Conservation (phyloP, 1,139 yeast genomes). For the Taphrina confusa region DNA sequence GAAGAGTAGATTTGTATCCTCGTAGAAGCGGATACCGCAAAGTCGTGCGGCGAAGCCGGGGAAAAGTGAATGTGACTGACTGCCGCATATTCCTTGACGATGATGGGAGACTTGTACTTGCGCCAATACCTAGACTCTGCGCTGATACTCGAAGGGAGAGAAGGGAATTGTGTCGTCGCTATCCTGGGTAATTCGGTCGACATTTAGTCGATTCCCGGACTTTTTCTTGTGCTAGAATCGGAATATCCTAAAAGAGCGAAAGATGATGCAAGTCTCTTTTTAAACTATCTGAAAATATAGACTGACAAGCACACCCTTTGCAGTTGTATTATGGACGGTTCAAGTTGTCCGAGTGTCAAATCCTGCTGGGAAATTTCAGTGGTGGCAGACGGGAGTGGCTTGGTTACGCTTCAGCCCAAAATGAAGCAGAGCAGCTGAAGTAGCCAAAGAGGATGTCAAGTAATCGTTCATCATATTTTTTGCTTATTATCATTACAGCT, state of each 20-base stretch:
- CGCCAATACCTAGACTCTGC: conserved; percentile 94
- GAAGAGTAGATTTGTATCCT: conserved; percentile 90
- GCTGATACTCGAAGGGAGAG: conserved; percentile 17
- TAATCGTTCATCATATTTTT: no score
- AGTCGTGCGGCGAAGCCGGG: conserved; percentile 83
- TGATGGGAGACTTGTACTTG: conserved; percentile 76
- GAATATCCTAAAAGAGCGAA: no score
- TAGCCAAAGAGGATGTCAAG: no score
- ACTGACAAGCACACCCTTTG: not conserved
- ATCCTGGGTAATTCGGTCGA: conserved; percentile 28
- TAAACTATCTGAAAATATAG: no score
- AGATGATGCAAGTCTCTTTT: no score
- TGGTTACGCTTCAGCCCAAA: no score
- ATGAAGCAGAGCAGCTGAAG: no score
- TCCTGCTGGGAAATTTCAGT: conserved; percentile 2
- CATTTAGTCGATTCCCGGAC: no score
- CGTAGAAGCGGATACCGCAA: conserved; percentile 90
- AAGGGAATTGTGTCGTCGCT: conserved; percentile 12
- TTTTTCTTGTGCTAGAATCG: no score
- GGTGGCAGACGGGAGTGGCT: not conserved
- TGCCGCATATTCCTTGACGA: conserved; percentile 91
- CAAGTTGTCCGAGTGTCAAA: not conserved
- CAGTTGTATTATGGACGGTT: no score
- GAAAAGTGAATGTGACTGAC: conserved; percentile 85
- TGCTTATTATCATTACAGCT: no score